Conservation (phyloP, 495 filamentous ascomycete species). For the Hypoxylon lenormandii region DNA sequence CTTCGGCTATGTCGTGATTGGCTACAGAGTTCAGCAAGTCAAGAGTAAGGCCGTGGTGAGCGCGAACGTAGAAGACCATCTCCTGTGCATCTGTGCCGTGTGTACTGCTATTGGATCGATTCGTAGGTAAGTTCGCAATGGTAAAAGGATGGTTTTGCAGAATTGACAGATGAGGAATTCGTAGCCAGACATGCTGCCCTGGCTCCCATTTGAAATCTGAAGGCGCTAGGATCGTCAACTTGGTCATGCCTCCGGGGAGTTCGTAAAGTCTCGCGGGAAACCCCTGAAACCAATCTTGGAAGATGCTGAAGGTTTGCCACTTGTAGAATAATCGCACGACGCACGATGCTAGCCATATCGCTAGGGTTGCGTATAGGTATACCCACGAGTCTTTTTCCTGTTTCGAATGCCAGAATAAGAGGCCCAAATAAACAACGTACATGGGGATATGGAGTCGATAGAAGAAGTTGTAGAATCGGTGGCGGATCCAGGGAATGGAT, state of each 20-base stretch:
- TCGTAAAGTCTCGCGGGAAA: constrained; percentile 74
- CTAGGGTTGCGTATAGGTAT: constrained; percentile 77
- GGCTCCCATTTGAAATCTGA: constrained; percentile 78
- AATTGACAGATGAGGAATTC: constrained; percentile 74
- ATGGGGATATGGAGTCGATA: constrained; percentile 74
- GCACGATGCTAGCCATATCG: constrained; percentile 72
- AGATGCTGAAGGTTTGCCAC: constrained; percentile 73
- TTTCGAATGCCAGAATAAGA: constrained; percentile 83
- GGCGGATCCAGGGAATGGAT: constrained; percentile 52
- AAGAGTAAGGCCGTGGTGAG: constrained; percentile 36
- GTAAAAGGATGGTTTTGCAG: constrained; percentile 83
- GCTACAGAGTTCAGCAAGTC: constrained; percentile 38
- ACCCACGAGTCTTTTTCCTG: constrained; percentile 82
- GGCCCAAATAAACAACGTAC: constrained; percentile 73
- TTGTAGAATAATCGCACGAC: constrained; percentile 66
- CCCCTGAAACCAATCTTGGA: constrained; percentile 65
- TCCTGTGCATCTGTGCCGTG: constrained; percentile 26
- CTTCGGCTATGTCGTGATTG: constrained; percentile 21
- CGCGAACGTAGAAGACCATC: constrained; percentile 40
- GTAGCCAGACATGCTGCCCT: constrained; percentile 80
- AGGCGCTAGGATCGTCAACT: constrained; percentile 71
- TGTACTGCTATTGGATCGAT: neutral
- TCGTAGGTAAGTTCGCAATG: constrained; percentile 73
- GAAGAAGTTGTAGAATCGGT: constrained; percentile 73
- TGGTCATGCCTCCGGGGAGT: constrained; percentile 77